Evolutionary conservation across 768 basidiomycete genomes (phyloP).

Genomic region (Suillus placidus): DNA sequence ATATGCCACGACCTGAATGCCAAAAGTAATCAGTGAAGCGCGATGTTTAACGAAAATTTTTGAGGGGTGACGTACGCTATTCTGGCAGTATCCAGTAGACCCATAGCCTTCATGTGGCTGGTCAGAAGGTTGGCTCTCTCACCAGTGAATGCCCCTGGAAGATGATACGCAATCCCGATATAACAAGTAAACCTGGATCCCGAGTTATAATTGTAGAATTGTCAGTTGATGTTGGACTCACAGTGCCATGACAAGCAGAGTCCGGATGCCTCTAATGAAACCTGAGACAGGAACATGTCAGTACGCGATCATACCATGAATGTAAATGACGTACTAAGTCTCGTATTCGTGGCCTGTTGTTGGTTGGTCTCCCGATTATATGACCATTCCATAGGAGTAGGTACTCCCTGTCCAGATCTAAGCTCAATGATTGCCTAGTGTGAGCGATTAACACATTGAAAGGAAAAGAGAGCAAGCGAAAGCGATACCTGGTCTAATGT

Average conservation of each 20-base stretch:
- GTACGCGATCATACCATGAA: background rate
- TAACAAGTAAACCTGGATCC: slow-evolving; percentile 62
- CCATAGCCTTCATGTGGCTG: slow-evolving; percentile 80
- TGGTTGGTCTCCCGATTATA: slow-evolving; percentile 69
- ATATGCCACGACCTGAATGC: slow-evolving; percentile 59
- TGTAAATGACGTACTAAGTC: slow-evolving; percentile 50
- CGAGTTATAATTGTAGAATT: slow-evolving; percentile 3
- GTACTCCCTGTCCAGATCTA: slow-evolving; percentile 54
- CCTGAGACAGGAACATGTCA: slow-evolving; percentile 39
- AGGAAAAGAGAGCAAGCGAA: background rate
- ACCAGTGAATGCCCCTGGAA: slow-evolving; percentile 67
- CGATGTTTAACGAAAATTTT: background rate
- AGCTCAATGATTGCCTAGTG: slow-evolving; percentile 71
- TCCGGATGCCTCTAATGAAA: slow-evolving; percentile 63
- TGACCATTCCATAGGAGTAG: slow-evolving; percentile 72
- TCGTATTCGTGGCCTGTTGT: slow-evolving; percentile 54
- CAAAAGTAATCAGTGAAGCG: slow-evolving; percentile 7
- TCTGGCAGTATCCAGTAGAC: slow-evolving; percentile 69
- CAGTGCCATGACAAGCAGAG: slow-evolving; percentile 68
- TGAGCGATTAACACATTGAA: background rate
- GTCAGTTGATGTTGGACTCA: slow-evolving; percentile 33
- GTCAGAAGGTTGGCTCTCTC: slow-evolving; percentile 71
- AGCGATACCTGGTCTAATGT: slow-evolving; percentile 60
- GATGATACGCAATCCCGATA: slow-evolving; percentile 76
- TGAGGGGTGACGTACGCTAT: slow-evolving; percentile 46